A percentile compares a stretch with the other conserved stretches of the same genome.
These are phyloP conservation scores for Glycyrrhiza uralensis DNA, from an alignment of 306 rosid genomes.

Conservation along the genomic window DNA sequence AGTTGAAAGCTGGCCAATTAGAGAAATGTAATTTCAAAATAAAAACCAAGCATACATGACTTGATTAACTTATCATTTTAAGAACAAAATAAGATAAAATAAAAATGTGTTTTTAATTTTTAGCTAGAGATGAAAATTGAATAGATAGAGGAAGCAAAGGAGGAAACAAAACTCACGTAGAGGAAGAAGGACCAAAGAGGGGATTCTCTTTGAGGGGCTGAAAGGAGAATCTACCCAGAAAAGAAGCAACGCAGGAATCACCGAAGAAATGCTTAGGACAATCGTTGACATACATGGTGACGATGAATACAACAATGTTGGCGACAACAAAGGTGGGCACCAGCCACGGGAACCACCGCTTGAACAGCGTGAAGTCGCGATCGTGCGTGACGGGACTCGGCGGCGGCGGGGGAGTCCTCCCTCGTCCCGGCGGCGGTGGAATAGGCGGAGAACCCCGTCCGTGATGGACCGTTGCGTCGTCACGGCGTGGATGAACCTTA, in stretches of 20 bases:
- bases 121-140: neutral
- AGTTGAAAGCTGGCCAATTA: neutral
- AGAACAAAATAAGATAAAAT: neutral
- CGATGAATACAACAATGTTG: slow-evolving; percentile 46
- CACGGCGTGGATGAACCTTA: slow-evolving; percentile 41
- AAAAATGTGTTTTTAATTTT: neutral
- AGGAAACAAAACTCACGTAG: slow-evolving; percentile 43
- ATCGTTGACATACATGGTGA: slow-evolving; percentile 59
- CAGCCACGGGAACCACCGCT: slow-evolving; percentile 67
- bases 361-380: slow-evolving; percentile 40
- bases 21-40: neutral
- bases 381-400: neutral
- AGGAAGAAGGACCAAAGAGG: slow-evolving; percentile 79
- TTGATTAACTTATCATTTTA: neutral
- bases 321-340: slow-evolving; percentile 65
- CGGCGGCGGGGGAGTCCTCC: neutral
- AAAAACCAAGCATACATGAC: neutral
- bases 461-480: slow-evolving; percentile 23
- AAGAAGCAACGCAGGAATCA: slow-evolving; percentile 45
- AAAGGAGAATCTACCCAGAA: slow-evolving; percentile 75
- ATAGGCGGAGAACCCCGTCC: slow-evolving; percentile 23
- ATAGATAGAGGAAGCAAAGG: neutral
- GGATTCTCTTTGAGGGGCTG: slow-evolving; percentile 80
- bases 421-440: neutral
- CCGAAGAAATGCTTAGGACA: slow-evolving; percentile 47